phyloP scores from a whole-genome alignment of 345 rosid species.

The Bruguiera sexangula region DNA sequence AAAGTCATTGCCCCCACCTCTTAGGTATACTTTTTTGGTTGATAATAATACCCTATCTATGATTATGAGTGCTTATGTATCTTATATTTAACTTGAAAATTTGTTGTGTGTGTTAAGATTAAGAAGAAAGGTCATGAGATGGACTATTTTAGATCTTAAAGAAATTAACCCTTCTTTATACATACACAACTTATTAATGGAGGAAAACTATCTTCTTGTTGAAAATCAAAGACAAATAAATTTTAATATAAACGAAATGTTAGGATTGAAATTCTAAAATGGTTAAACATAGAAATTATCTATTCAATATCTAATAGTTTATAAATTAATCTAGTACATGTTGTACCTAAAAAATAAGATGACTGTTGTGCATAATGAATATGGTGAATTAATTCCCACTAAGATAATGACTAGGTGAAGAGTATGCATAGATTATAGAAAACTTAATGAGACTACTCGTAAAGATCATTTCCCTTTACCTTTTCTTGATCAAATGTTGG shows the following conservation, averaged over 20 bases:
- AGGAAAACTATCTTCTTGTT: background rate
- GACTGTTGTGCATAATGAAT: background rate
- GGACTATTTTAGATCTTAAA: background rate
- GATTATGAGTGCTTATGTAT: background rate
- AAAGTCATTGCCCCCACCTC: background rate
- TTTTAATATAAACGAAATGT: background rate
- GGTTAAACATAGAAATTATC: background rate
- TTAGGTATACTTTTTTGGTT: background rate
- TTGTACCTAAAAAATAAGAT: background rate
- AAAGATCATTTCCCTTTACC: background rate
- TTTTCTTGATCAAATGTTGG: background rate
- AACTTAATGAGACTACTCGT: background rate
- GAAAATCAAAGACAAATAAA: background rate
- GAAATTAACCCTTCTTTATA: background rate
- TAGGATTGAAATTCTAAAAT: background rate
- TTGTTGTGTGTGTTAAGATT: background rate
- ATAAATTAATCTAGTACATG: background rate
- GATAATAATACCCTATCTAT: background rate
- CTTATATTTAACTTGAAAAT: background rate
- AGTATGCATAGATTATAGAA: background rate
- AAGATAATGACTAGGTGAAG: no score
- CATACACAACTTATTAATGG: background rate
- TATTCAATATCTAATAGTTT: background rate
- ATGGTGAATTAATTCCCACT: no score
- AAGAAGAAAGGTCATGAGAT: background rate